A percentile compares a stretch with the other conserved stretches of the same genome.
Conservation (phyloP, 805 yeast genomes). For the Alloascoidea africana region DNA sequence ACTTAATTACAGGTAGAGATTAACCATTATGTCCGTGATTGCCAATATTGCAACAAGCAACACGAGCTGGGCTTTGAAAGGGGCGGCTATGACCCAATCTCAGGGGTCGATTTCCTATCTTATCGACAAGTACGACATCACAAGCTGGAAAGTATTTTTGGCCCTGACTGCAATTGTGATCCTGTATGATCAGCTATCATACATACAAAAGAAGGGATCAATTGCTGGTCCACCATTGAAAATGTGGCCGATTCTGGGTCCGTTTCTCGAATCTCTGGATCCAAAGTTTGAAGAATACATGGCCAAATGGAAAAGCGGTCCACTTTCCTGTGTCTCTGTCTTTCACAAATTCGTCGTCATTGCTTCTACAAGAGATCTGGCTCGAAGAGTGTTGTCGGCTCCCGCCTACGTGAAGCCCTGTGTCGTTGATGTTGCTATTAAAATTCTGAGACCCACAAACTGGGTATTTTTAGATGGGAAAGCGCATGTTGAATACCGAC, state of each 20-base stretch:
- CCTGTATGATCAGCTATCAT: constrained; percentile 33
- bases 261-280: constrained; percentile 84
- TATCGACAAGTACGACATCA: no score
- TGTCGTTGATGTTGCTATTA: constrained; percentile 93
- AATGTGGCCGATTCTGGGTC: constrained; percentile 92
- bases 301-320: constrained; percentile 92
- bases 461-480: constrained; percentile 98
- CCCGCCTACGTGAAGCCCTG: constrained; percentile 91
- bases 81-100: no score
- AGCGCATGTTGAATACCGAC: constrained; percentile 87
- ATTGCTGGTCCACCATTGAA: constrained; percentile 86
- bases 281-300: constrained; percentile 91
- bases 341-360: constrained; percentile 96
- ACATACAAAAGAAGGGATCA: constrained; percentile 66
- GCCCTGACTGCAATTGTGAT: constrained; percentile 11
- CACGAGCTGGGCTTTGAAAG: no score
- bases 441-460: constrained; percentile 86
- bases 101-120: no score
- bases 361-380: constrained; percentile 76
- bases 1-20: no score
- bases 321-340: constrained; percentile 89
- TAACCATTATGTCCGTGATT: no score
- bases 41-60: no score
- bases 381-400: constrained; percentile 73
- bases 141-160: no score